Percentiles rank a stretch among this genome's conserved stretches.
Conservation (phyloP, 495 filamentous ascomycete genomes). For the Lasiosphaeria ovina region DNA sequence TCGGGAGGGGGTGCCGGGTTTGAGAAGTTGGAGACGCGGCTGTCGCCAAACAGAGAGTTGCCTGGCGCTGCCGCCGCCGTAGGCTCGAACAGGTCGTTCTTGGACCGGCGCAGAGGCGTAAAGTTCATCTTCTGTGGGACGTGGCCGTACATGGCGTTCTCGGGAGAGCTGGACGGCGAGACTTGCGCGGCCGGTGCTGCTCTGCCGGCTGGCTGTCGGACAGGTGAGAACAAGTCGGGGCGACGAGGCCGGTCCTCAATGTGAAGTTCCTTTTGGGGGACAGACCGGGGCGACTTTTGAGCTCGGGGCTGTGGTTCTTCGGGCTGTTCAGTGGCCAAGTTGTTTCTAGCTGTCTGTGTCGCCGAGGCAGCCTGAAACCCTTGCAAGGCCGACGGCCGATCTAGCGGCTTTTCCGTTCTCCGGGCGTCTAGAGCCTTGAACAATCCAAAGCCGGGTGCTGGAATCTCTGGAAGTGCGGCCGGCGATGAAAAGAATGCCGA, state of each 20-base stretch:
- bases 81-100: conserved; percentile 31
- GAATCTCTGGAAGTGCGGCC: conserved; percentile 35
- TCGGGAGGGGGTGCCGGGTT: conserved; percentile 10
- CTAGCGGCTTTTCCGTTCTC: conserved; percentile 1
- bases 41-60: conserved; percentile 19
- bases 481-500: conserved; percentile 50
- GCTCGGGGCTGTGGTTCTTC: conserved; percentile 6
- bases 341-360: conserved; percentile 8
- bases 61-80: background rate
- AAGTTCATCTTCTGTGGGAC: conserved; percentile 53
- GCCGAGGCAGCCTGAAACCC: conserved; percentile 1
- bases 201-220: conserved; percentile 13
- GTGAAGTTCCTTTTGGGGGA: conserved; percentile 31
- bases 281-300: conserved; percentile 20
- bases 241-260: conserved; percentile 22
- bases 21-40: conserved; percentile 17
- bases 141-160: conserved; percentile 16
- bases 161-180: conserved; percentile 30
- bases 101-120: conserved; percentile 40
- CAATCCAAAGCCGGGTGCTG: conserved; percentile 5
- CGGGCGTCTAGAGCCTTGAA: conserved; percentile 8
- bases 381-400: background rate
- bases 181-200: background rate
- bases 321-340: conserved; percentile 13
- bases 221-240: conserved; percentile 26